Evolutionary conservation across 805 yeast genomes (phyloP), one percentile per base, ranked within the genome.

Genomic region (Spathaspora gorwiae): DNA sequence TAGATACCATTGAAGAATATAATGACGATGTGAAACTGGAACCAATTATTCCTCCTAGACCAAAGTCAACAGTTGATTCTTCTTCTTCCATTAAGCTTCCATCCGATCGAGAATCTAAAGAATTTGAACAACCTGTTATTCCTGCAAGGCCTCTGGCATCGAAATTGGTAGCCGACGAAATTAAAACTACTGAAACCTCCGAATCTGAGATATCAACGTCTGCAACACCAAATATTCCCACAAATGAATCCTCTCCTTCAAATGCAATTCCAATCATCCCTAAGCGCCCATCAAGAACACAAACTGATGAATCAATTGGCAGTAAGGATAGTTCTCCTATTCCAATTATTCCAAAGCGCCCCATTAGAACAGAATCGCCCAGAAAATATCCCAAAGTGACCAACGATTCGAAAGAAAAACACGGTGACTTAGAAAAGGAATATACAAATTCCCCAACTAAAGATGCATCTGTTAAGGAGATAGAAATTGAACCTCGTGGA

Each of bases 191-290:
- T 19, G 24, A 19, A 19, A 19, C 2, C 24, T 19, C 24, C 24
- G 24, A 5, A 19, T 3, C 24, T 19, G 24, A 19, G 24, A 19
- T 19, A 19, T 19, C 24, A 19, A 19, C 2, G 24, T 19, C 24
- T 5, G 5, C 24, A 19, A 19, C 24, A 19, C 24, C 24, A 19
- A 19, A 19, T 5, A 2, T 5, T 2, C 24, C 24, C 4, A 5
- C 24, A 19, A 19, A 19, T 19, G 24, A 19, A 19, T 19, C 24
- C 24, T 19, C 24, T 19, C 5, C 24, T 19, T 19, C 24, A 19
- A 19, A 5, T 19, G 24, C 24, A 19, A 12, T 26, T 6, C 47
- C 48, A 29, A 14, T 31, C 5, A 47, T 44, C 34, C 48, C 50
- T n/a, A 35, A 32, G 15, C 35, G 50, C 4, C 49, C 49, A 19